These are phyloP conservation scores for Paraleonurus japonicus DNA, from an alignment of 257 asterid genomes.

Conservation along the genomic window DNA sequence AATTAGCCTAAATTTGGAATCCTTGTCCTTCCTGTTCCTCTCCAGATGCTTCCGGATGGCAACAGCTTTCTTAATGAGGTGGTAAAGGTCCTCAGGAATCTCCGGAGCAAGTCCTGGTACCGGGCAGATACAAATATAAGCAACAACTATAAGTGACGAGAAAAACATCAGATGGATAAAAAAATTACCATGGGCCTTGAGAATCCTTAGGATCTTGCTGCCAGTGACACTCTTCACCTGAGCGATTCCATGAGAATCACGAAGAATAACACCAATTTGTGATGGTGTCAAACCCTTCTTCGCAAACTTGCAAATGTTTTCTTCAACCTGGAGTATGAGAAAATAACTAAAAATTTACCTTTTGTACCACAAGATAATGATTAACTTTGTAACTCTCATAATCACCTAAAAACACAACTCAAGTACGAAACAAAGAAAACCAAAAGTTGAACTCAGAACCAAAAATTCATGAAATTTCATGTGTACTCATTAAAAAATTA, in stretches of 20 bases:
- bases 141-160: background rate
- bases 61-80: conserved; percentile 69
- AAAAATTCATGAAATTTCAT: background rate
- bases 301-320: conserved; percentile 63
- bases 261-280: conserved; percentile 71
- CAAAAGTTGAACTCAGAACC: background rate
- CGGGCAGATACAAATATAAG: background rate
- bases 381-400: background rate
- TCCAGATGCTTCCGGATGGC: conserved; percentile 73
- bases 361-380: background rate
- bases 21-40: conserved; percentile 78
- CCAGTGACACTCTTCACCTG: conserved; percentile 70
- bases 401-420: background rate
- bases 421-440: background rate
- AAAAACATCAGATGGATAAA: background rate
- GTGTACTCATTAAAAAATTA: background rate
- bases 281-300: conserved; percentile 70
- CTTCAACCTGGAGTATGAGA: conserved; percentile 48
- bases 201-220: conserved; percentile 65
- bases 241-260: conserved; percentile 76
- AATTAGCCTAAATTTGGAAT: conserved; percentile 63
- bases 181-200: conserved; percentile 45
- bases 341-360: background rate
- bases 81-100: conserved; percentile 60
- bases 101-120: conserved; percentile 69